phyloP scores from a whole-genome alignment of 2,329 filamentous ascomycete species.

The Xylaria sp. region DNA sequence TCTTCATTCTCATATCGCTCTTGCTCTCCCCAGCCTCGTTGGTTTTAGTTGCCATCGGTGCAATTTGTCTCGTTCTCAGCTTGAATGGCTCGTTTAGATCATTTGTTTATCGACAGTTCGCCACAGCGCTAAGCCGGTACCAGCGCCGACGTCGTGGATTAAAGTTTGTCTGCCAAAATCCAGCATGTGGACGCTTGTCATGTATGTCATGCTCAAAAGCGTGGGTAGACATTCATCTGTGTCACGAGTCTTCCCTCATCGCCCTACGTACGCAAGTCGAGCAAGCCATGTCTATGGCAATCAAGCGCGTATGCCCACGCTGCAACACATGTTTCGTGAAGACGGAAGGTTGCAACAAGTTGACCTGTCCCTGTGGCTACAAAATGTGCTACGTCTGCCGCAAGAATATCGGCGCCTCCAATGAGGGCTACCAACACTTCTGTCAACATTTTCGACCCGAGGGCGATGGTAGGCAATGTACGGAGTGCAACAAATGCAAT shows the following conservation, averaged over 20 bases:
- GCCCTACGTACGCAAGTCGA: conserved; percentile 91
- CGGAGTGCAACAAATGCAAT: conserved; percentile 83
- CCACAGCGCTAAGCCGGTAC: conserved; percentile 72
- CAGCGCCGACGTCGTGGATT: conserved; percentile 77
- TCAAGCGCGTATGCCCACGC: conserved; percentile 93
- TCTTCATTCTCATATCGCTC: conserved; percentile 48
- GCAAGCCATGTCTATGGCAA: conserved; percentile 89
- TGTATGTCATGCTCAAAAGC: conserved; percentile 84
- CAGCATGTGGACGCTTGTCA: conserved; percentile 74
- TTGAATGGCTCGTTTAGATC: conserved; percentile 57
- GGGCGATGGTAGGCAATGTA: conserved; percentile 77
- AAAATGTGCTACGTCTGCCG: conserved; percentile 98
- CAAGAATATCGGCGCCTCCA: conserved; percentile 69
- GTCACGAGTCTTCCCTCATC: conserved; percentile 84
- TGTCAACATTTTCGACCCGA: conserved; percentile 93
- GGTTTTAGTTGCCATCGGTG: conserved; percentile 62
- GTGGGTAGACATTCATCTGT: conserved; percentile 90
- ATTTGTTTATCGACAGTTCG: conserved; percentile 60
- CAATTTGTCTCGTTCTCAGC: conserved; percentile 53
- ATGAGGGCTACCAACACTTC: conserved; percentile 90
- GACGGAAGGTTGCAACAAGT: conserved; percentile 92
- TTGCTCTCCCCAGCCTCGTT: conserved; percentile 64
- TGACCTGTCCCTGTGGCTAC: conserved; percentile 95
- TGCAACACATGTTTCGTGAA: conserved; percentile 96
- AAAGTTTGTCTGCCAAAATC: conserved; percentile 80